phyloP scores from a whole-genome alignment of 1,139 yeast species.

The Scheffersomyces illinoinensis region DNA sequence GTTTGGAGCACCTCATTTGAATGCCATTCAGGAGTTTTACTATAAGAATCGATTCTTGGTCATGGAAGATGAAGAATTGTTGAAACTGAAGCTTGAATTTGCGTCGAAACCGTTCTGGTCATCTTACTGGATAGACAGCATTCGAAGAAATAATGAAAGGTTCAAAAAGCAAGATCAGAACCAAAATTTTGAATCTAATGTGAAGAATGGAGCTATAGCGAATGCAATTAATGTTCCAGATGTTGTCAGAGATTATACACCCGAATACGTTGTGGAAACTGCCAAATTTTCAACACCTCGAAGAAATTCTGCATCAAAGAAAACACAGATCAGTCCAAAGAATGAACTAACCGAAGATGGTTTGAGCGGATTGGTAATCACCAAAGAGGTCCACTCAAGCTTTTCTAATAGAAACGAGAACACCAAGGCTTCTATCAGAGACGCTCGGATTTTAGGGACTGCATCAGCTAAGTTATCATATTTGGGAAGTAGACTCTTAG shows the following conservation, averaged over 20 bases:
- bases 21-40: slow-evolving; percentile 51
- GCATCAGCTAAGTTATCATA: slow-evolving; percentile 65
- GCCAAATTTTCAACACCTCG: slow-evolving; percentile 1
- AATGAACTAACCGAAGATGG: slow-evolving; percentile 2
- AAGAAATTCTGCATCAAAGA: slow-evolving; percentile 2
- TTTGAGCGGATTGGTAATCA: slow-evolving; percentile 17
- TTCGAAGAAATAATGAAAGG: slow-evolving; percentile 33
- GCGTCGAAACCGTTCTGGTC: slow-evolving; percentile 51
- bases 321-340: slow-evolving; percentile 5
- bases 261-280: neutral
- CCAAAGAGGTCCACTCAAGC: slow-evolving; percentile 17
- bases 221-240: slow-evolving; percentile 14
- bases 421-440: slow-evolving; percentile 22
- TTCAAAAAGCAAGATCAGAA: slow-evolving; percentile 29
- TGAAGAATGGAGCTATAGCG: slow-evolving; percentile 14
- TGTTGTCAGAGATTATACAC: slow-evolving; percentile 6
- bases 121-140: slow-evolving; percentile 48
- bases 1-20: slow-evolving; percentile 64
- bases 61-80: slow-evolving; percentile 23
- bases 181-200: slow-evolving; percentile 16
- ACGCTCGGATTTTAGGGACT: slow-evolving; percentile 53
- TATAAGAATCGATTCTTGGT: slow-evolving; percentile 51
- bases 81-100: slow-evolving; percentile 28
- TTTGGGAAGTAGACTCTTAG: slow-evolving; percentile 52
- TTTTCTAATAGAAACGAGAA: slow-evolving; percentile 11